Base-by-base conservation (phyloP, 345 rosid species). In the Cardiospermum halicacabum region DNA sequence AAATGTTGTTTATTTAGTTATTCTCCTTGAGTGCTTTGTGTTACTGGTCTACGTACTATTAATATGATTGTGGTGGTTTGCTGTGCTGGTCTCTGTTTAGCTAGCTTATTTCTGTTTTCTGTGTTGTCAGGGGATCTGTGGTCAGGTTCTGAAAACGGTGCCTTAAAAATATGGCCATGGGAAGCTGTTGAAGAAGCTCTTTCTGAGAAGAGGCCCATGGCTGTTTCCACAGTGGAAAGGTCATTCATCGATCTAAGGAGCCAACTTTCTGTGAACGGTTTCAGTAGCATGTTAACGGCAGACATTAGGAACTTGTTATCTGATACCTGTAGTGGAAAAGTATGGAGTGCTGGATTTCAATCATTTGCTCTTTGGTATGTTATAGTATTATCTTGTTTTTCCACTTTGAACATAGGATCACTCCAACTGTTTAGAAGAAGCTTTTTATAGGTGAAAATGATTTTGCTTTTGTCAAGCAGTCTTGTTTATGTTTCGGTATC, bases 81-180 rank as follows among this genome's bases (percentile, higher is more conserved):
- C 56, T 21, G 2, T 58, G 26, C 6, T 53, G 27, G 11, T 37
- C 13, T 32, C 18, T 28, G 19, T 57, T 5, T 26, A 49, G 31
- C 45, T 62, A 26, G n/a, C 37, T 62, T 34, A n/a, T n/a, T n/a
- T n/a, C n/a, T 28, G 15, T 53, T 59, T n/a, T 53, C 28, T 58
- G 26, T 73, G 68, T 64, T 69, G 53, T 67, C 80, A 92, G 98
- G 98, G 67, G 98, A 93, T 77, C 40, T 93, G 56, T 93, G 98
- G 98, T 88, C 98, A 19, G 97, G 98, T 66, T 82, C 89, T 5
- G 98, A 90, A 79, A 86, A 89, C 45, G 98, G 98, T 34, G 70
- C 69, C 69, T 75, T 93, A 19, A 88, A 80, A 77, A 67, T 88
- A 57, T 93, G 96, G 94, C 96, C 92, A 12, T 90, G 97, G 96